These are phyloP conservation scores for Tetragonia tetragonoides DNA, from an alignment of 148 eudicot species.

Conservation along the genomic window DNA sequence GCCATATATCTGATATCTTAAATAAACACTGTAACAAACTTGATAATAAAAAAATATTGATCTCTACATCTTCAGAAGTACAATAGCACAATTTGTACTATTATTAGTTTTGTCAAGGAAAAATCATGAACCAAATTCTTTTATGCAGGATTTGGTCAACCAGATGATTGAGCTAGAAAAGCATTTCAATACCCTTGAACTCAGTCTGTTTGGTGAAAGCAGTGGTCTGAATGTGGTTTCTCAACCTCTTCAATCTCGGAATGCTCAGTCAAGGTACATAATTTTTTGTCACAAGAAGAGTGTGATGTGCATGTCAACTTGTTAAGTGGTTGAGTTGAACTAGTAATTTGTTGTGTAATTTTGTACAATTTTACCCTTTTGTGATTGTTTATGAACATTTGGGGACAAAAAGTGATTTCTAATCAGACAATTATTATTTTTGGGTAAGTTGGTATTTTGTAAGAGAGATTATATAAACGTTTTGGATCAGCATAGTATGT, in stretches of 20 bases:
- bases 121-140: conserved; percentile 9
- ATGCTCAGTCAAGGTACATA: conserved; percentile 62
- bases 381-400: no score
- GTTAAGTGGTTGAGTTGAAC: not conserved
- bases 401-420: no score
- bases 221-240: conserved; percentile 35
- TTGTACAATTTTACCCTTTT: no score
- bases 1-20: not conserved
- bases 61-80: not conserved
- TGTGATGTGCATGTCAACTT: not conserved
- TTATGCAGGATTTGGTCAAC: conserved; percentile 60
- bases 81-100: not conserved
- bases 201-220: conserved; percentile 67
- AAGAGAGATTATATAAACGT: no score
- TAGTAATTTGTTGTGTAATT: not conserved
- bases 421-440: no score
- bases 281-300: not conserved
- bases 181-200: conserved; percentile 83
- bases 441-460: no score
- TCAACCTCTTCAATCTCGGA: conserved; percentile 40
- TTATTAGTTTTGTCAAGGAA: not conserved
- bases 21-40: not conserved
- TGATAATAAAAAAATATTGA: not conserved
- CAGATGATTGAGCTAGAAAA: conserved; percentile 76
- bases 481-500: no score